Evolutionary conservation across 2,329 filamentous ascomycete genomes (phyloP), one percentile per base, ranked within the genome.

Genomic region (Neonectria magnoliae): DNA sequence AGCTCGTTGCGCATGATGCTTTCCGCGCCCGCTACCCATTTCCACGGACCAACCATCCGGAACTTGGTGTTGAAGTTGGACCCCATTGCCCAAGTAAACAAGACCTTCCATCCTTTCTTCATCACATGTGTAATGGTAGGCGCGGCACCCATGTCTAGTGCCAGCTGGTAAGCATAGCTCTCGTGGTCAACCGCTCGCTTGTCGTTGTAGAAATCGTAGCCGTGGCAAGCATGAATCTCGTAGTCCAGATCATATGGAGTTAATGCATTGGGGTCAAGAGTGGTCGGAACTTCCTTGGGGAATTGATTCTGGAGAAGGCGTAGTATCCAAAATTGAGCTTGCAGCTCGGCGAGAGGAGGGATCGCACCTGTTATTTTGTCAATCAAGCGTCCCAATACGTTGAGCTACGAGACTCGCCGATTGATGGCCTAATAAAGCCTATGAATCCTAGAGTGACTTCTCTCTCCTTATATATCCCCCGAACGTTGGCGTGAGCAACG

Each of bases 31-130:
- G 71, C 64, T 22, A 81, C 76, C 71, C 76, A 77, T 50, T 76
- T 77, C 82, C 81, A 84, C 0, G 82, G 82, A 0, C 82, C 82
- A 0, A 81, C 71, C 3, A 85, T 69, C 5, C 82, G 77, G 60
- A 85, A 85, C 64, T 85, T 85, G 33, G 81, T 73, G 59, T 84
- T 85, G 69, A 85, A 82, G 71, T 84, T 84, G 31, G 82, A 78
- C 0, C 82, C 79, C 73, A 85, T 80, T 2, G 83, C 82, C 83
- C 83, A 85, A 0, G 78, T 79, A 58, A 78, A 80, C 6, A 79
- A 75, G 9, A 82, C 58, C 62, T 79, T 81, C 72, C 71, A 81
- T 4, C 80, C 76, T 52, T 76, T 73, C 11, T 67, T 69, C 58
- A 77, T 56, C 5, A 84, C 72, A 31, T 81, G 73, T 0, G 65